phyloP scores from a whole-genome alignment of 2,329 filamentous ascomycete genomes.

The Neofusicoccum sp. region DNA sequence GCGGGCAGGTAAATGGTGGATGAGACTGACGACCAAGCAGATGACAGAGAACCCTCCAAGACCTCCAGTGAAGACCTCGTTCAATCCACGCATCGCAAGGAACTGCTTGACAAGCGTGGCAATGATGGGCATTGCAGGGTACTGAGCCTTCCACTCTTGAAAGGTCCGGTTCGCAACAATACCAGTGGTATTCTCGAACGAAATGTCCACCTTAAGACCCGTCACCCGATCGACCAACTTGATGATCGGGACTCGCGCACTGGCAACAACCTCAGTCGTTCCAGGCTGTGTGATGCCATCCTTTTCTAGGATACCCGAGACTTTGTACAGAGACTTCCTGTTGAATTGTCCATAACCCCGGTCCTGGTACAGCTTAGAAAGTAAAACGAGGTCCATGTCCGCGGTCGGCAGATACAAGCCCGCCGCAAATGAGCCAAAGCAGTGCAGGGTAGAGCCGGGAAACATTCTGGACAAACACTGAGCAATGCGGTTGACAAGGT shows the following conservation, averaged over 20 bases:
- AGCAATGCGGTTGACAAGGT: constrained; percentile 70
- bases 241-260: constrained; percentile 85
- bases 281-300: constrained; percentile 60
- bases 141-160: constrained; percentile 73
- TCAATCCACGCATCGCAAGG: constrained; percentile 82
- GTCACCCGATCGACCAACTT: constrained; percentile 84
- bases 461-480: constrained; percentile 48
- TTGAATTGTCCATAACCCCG: constrained; percentile 52
- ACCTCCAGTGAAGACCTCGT: constrained; percentile 88
- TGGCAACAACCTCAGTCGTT: constrained; percentile 68
- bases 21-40: constrained; percentile 86
- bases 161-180: constrained; percentile 81
- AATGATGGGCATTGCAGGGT: constrained; percentile 82
- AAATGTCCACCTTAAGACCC: constrained; percentile 84
- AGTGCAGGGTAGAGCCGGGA: constrained; percentile 64
- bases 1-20: constrained; percentile 76
- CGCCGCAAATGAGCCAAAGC: constrained; percentile 94
- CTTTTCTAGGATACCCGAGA: constrained; percentile 62
- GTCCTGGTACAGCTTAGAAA: constrained; percentile 63
- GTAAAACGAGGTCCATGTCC: constrained; percentile 91
- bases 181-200: constrained; percentile 89
- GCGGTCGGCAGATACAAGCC: constrained; percentile 74
- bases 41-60: constrained; percentile 94
- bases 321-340: constrained; percentile 61
- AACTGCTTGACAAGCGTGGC: constrained; percentile 93